These are phyloP conservation scores for Cenococcum geophilum DNA, from an alignment of 495 filamentous ascomycete species.

Conservation along the genomic window DNA sequence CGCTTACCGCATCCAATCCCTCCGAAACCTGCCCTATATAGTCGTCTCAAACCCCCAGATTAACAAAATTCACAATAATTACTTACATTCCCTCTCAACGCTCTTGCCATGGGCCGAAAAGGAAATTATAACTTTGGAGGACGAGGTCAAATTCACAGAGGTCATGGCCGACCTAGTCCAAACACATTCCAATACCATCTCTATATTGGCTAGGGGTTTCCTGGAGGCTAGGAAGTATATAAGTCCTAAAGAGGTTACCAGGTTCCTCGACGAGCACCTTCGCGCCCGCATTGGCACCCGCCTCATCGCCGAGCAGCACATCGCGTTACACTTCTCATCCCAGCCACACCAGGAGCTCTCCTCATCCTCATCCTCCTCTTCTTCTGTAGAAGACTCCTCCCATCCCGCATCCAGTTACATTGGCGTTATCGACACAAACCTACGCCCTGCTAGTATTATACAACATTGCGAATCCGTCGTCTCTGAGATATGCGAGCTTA, in stretches of 20 bases:
- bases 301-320: slow-evolving; percentile 92
- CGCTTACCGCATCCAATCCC: slow-evolving; percentile 83
- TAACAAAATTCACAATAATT: slow-evolving; percentile 87
- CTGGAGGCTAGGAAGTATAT: slow-evolving; percentile 88
- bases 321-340: slow-evolving; percentile 82
- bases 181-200: slow-evolving; percentile 90
- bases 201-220: slow-evolving; percentile 84
- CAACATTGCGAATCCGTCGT: slow-evolving; percentile 82
- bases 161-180: slow-evolving; percentile 89
- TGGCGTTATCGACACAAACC: slow-evolving; percentile 91
- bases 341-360: slow-evolving; percentile 56
- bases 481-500: slow-evolving; percentile 90
- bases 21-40: slow-evolving; percentile 93
- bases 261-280: slow-evolving; percentile 89
- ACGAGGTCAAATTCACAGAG: slow-evolving; percentile 83
- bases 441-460: slow-evolving; percentile 74
- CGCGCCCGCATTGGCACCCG: slow-evolving; percentile 90
- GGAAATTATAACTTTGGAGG: slow-evolving; percentile 73
- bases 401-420: slow-evolving; percentile 63
- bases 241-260: slow-evolving; percentile 67
- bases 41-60: slow-evolving; percentile 95
- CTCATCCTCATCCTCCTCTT: background rate
- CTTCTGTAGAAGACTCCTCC: slow-evolving; percentile 42
- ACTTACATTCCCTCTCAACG: slow-evolving; percentile 83
- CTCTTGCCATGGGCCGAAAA: slow-evolving; percentile 75